phyloP scores from a whole-genome alignment of 768 basidiomycete genomes.

The Amanita subjunquillea region DNA sequence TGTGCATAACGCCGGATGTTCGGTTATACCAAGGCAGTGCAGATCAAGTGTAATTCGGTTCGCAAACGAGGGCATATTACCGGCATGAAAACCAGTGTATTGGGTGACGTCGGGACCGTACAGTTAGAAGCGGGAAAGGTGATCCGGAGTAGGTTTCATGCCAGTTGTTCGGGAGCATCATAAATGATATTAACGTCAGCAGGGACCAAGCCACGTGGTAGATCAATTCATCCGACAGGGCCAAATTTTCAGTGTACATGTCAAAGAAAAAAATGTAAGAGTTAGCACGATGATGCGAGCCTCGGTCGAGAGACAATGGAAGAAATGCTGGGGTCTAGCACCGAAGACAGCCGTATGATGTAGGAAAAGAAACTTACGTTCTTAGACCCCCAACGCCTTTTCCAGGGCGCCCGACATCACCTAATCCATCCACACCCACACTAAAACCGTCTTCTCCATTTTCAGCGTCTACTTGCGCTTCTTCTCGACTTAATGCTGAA shows the following conservation, averaged over 20 bases:
- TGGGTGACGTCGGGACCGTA: not conserved
- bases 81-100: not conserved
- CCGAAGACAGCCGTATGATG: not conserved
- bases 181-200: not conserved
- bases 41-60: not conserved
- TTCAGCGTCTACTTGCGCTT: conserved; percentile 30
- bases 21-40: conserved; percentile 5
- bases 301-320: not conserved
- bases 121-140: not conserved
- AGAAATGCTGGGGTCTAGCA: not conserved
- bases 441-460: conserved; percentile 28
- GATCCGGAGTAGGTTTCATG: not conserved
- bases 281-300: conserved; percentile 2
- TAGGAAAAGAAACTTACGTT: conserved; percentile 23
- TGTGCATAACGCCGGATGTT: conserved; percentile 7
- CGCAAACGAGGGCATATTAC: not conserved
- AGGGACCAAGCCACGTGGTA: not conserved
- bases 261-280: conserved; percentile 1
- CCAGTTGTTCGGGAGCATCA: not conserved
- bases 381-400: conserved; percentile 19
- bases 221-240: not conserved
- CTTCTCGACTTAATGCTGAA: conserved; percentile 22
- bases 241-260: not conserved
- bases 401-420: conserved; percentile 21
- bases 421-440: conserved; percentile 36